phyloP scores from a whole-genome alignment of 73 alveolate genomes.

The Paramecium biaurelia region DNA sequence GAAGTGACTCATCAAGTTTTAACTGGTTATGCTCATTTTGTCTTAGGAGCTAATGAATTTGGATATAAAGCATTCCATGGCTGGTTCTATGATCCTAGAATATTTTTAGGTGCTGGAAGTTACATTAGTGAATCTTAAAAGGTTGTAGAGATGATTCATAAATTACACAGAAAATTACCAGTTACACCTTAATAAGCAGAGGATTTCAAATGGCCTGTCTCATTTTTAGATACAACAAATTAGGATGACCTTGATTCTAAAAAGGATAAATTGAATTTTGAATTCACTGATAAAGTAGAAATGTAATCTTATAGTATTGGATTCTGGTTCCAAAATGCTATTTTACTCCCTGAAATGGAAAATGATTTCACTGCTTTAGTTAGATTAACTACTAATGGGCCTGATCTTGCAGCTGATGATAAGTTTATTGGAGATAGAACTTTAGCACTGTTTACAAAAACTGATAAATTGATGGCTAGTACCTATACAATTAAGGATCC shows the following conservation, averaged over 20 bases:
- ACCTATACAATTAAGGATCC: conserved; percentile 47
- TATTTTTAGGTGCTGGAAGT: conserved; percentile 23
- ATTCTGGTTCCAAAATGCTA: conserved; percentile 29
- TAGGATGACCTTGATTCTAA: not conserved
- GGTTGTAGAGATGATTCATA: not conserved
- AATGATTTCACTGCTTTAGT: not conserved
- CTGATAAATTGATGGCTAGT: conserved; percentile 6
- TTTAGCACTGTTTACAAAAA: not conserved
- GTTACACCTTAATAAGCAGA: not conserved
- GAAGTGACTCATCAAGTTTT: conserved; percentile 24
- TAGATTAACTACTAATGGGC: not conserved
- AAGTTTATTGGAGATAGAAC: conserved; percentile 25
- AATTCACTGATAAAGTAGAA: not conserved
- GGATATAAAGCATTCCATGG: conserved; percentile 39
- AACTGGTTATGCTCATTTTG: conserved; percentile 27
- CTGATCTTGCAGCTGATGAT: not conserved
- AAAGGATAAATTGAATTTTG: not conserved
- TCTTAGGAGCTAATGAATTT: not conserved
- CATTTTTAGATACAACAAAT: conserved; percentile 17
- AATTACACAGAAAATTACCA: conserved; percentile 23
- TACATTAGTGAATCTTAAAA: not conserved
- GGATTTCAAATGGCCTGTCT: conserved; percentile 44
- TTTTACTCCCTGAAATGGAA: conserved; percentile 25
- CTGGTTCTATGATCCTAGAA: conserved; percentile 34
- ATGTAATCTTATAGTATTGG: not conserved